These are phyloP conservation scores for Fusarium sp. DNA, from an alignment of 2,329 filamentous ascomycete species.

Conservation along the genomic window DNA sequence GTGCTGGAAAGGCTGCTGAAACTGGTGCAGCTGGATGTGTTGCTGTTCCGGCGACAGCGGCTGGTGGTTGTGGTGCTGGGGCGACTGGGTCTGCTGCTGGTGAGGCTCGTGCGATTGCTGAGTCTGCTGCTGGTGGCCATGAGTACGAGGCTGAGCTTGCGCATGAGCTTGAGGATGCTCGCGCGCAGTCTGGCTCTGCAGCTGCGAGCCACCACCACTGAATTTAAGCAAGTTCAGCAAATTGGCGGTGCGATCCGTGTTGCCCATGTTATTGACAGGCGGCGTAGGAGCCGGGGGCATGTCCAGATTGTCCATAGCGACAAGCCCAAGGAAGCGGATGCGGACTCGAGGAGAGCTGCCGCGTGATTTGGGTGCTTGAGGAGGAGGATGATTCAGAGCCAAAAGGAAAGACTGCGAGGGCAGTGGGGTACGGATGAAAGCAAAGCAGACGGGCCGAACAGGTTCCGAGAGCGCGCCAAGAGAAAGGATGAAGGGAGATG, in stretches of 20 bases:
- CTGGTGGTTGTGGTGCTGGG: slow-evolving; percentile 35
- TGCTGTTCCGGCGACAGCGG: slow-evolving; percentile 40
- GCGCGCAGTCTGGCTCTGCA: slow-evolving; percentile 47
- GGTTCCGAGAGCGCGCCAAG: slow-evolving; percentile 36
- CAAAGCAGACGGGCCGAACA: slow-evolving; percentile 40
- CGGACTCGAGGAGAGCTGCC: slow-evolving; percentile 38
- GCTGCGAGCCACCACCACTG: slow-evolving; percentile 53
- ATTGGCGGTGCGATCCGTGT: slow-evolving; percentile 61
- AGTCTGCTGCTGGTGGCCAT: slow-evolving; percentile 30
- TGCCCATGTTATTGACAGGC: slow-evolving; percentile 53
- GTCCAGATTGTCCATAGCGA: slow-evolving; percentile 49
- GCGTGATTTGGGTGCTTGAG: slow-evolving; percentile 17
- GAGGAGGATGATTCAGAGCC: slow-evolving; percentile 21
- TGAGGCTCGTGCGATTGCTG: slow-evolving; percentile 31
- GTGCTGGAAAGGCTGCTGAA: slow-evolving; percentile 15
- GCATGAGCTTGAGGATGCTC: slow-evolving; percentile 42
- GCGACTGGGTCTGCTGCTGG: slow-evolving; percentile 28
- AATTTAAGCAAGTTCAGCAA: slow-evolving; percentile 71
- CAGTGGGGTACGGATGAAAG: slow-evolving; percentile 41
- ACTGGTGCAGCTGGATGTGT: slow-evolving; percentile 44
- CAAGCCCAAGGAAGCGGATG: slow-evolving; percentile 34
- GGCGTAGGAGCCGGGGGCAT: slow-evolving; percentile 63
- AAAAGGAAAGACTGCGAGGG: slow-evolving; percentile 27
- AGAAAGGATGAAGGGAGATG: slow-evolving; percentile 20
- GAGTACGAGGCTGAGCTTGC: slow-evolving; percentile 21